These are phyloP conservation scores for Quercus rubra DNA, from an alignment of 306 rosid species.

Conservation along the genomic window DNA sequence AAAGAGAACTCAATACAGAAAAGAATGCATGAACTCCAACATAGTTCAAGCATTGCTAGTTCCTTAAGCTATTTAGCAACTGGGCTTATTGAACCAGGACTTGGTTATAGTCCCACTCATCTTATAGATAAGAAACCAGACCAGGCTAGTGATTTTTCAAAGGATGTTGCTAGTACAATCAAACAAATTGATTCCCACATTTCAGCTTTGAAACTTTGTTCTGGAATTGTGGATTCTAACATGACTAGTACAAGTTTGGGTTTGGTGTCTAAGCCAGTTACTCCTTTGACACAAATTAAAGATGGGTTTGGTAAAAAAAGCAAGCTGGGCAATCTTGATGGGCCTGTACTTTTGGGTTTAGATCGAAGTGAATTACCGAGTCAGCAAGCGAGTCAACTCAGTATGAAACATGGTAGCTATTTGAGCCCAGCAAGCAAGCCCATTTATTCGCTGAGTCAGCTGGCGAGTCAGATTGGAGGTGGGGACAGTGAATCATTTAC, in stretches of 20 bases:
- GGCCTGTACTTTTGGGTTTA: background rate
- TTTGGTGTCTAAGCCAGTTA: constrained; percentile 2
- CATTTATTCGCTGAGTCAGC: constrained; percentile 18
- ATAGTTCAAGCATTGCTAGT: constrained; percentile 18
- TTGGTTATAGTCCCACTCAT: background rate
- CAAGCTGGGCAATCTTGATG: background rate
- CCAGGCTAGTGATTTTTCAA: constrained; percentile 35
- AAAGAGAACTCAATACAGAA: constrained; percentile 6
- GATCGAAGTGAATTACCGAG: constrained; percentile 17
- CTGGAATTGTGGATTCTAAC: constrained; percentile 12
- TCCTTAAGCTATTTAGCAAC: background rate
- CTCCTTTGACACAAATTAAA: background rate
- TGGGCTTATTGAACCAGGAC: constrained; percentile 15
- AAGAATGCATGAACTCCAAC: constrained; percentile 4
- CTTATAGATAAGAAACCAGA: background rate
- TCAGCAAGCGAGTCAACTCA: constrained; percentile 13
- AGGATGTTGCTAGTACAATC: constrained; percentile 43
- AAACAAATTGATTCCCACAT: constrained; percentile 58
- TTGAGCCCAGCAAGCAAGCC: constrained; percentile 15
- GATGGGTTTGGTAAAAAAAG: constrained; percentile 1
- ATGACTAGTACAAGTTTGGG: constrained; percentile 11
- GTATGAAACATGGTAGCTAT: constrained; percentile 16
- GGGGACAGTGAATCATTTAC: background rate
- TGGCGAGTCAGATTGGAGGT: constrained; percentile 3
- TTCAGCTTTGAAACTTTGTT: constrained; percentile 47